A percentile compares a stretch with the other conserved stretches of the same genome.
These are phyloP conservation scores for Penicillium sp. DNA, from an alignment of 2,329 filamentous ascomycete species.

Conservation along the genomic window DNA sequence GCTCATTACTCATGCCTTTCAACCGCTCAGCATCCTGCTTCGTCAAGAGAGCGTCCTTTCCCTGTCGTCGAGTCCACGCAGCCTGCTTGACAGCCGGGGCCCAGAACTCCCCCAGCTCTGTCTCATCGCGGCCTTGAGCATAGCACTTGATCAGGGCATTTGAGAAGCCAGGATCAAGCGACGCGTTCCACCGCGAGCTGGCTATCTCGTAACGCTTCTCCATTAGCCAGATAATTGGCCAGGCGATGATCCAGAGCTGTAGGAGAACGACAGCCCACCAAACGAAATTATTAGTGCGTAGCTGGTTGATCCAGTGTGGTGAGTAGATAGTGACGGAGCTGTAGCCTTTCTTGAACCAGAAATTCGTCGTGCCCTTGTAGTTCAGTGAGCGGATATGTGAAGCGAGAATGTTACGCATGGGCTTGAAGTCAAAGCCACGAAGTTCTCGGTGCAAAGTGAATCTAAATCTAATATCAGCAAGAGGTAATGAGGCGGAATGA, in stretches of 20 bases:
- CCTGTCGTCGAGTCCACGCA: constrained; percentile 29
- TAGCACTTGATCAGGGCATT: constrained; percentile 20
- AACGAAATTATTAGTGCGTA: constrained; percentile 34
- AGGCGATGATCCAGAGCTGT: constrained; percentile 42
- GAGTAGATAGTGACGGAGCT: constrained; percentile 37
- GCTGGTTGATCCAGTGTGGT: constrained; percentile 39
- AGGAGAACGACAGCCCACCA: constrained; percentile 38
- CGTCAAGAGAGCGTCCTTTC: constrained; percentile 17
- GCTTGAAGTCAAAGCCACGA: constrained; percentile 27
- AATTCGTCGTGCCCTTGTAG: constrained; percentile 35
- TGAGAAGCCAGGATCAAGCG: constrained; percentile 10
- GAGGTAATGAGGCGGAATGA: background rate
- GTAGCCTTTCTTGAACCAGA: constrained; percentile 25
- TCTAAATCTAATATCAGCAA: constrained; percentile 11
- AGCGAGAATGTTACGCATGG: constrained; percentile 29
- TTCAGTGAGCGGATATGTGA: constrained; percentile 40
- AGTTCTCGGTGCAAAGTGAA: constrained; percentile 34
- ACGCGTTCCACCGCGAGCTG: constrained; percentile 32
- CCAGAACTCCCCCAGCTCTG: constrained; percentile 31
- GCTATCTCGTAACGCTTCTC: constrained; percentile 39
- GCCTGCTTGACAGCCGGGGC: constrained; percentile 37
- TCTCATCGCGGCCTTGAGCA: constrained; percentile 27
- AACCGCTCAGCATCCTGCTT: constrained; percentile 21
- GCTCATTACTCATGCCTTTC: constrained; percentile 16
- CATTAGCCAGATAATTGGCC: constrained; percentile 39